A percentile compares a stretch with the other conserved stretches of the same genome.
phyloP scores from a whole-genome alignment of 2,329 filamentous ascomycete species.

The Colletotrichum tropicicola region DNA sequence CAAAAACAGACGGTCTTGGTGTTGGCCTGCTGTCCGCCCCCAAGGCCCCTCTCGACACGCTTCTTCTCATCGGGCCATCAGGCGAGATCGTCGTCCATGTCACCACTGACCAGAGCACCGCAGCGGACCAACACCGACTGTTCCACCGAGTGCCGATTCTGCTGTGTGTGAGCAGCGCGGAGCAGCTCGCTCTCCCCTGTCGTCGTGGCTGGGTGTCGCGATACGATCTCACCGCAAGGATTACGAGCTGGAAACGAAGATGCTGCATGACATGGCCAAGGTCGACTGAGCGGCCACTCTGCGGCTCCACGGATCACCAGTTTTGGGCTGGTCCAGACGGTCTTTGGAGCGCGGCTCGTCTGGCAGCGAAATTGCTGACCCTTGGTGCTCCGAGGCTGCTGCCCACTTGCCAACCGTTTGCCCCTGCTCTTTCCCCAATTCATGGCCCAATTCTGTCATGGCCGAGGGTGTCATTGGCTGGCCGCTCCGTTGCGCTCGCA shows the following conservation, averaged over 20 bases:
- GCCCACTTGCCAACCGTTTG: slow-evolving; percentile 2
- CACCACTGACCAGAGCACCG: slow-evolving; percentile 1
- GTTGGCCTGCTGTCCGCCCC: not conserved
- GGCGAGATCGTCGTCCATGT: slow-evolving; percentile 1
- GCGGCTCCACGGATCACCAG: slow-evolving; percentile 22
- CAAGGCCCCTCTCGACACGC: too few species aligned
- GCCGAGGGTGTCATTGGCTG: slow-evolving; percentile 20
- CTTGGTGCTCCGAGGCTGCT: not conserved
- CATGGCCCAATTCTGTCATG: slow-evolving; percentile 29
- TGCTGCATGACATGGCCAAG: not conserved
- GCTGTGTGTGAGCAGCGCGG: not conserved
- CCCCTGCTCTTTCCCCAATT: slow-evolving; percentile 8
- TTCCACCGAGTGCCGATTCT: slow-evolving; percentile 3
- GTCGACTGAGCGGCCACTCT: not conserved
- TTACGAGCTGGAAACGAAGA: slow-evolving; percentile 5
- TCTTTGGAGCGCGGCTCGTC: slow-evolving; percentile 10
- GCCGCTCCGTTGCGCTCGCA: slow-evolving; percentile 13
- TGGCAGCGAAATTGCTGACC: slow-evolving; percentile 14
- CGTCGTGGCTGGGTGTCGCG: not conserved
- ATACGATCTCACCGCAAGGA: slow-evolving; percentile 9
- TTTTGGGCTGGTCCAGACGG: slow-evolving; percentile 23
- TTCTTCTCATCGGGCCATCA: too few species aligned
- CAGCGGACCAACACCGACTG: slow-evolving; percentile 5
- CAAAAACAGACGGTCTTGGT: not conserved
- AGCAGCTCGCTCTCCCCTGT: not conserved